Evolutionary conservation across 23 red algal species (phyloP).

Genomic region (Gracilaria caudata): DNA sequence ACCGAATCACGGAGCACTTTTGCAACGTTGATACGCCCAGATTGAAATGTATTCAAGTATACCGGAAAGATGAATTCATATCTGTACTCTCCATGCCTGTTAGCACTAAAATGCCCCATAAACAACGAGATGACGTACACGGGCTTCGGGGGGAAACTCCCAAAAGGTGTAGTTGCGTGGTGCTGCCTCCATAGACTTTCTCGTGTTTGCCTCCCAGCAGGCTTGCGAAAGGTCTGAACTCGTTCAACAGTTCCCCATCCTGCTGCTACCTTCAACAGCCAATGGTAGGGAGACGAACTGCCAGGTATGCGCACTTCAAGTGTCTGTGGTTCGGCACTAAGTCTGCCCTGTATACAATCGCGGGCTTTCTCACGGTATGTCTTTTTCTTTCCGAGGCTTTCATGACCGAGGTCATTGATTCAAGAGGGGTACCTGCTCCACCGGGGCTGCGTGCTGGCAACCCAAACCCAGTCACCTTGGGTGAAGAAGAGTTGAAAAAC

Average conservation of each 20-base stretch:
- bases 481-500: neutral
- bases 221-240: neutral
- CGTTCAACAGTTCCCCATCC: neutral
- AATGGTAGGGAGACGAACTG: slow-evolving; percentile 11
- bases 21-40: neutral
- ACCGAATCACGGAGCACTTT: slow-evolving; percentile 8
- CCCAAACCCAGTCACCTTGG: neutral
- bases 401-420: slow-evolving; percentile 6
- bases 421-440: neutral
- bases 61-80: neutral
- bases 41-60: neutral
- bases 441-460: neutral
- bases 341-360: neutral
- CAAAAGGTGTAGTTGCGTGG: neutral
- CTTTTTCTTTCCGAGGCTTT: slow-evolving; percentile 33
- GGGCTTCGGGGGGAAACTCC: neutral
- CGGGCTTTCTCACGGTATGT: slow-evolving; percentile 3
- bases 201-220: neutral
- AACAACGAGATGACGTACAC: neutral
- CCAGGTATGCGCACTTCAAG: neutral
- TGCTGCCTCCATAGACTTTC: neutral
- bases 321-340: slow-evolving; percentile 12
- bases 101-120: neutral
- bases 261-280: neutral
- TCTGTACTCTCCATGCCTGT: slow-evolving; percentile 2